Evolutionary conservation across 1,284 basidiomycete species (phyloP), one percentile per base, ranked within the genome.

Genomic region (Austroboletus niveus): DNA sequence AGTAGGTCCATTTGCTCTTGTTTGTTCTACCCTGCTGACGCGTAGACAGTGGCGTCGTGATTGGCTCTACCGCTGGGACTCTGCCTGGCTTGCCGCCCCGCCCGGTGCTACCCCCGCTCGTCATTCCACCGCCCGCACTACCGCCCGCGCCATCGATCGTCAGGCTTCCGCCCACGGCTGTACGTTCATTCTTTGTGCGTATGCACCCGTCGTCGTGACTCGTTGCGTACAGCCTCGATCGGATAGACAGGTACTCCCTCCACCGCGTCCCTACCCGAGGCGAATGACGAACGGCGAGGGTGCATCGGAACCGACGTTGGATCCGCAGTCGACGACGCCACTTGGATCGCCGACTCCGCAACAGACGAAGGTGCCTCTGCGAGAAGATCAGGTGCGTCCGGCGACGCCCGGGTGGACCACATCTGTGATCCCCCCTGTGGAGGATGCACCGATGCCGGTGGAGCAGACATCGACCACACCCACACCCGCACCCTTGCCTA

Each of bases 1-100:
- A 65, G 63, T 47, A 50, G 54, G 63, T 64, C 42, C 5, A 42
- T 45, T 29, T n/a, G 8, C 36, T 8, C 12, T 22, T 22, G 46
- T 41, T 34, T 11, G 2, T n/a, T 5, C 29, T 22, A 9, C 27
- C 20, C 44, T 46, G 34, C 57, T 64, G 49, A 65, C 40, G 9
- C n/a, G 12, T 29, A 15, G 31, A 24, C 10, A 64, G 64, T 17
- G 59, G 51, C 15, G 35, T 47, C 10, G 11, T 49, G 32, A 47
- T 65, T 42, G 24, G 48, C 45, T 49, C 60, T 3, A 65, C 32
- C 14, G 14, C 32, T 34, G 32, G 10, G 14, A 34, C 32, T 5
- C 38, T 39, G 38, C 52, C 45, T 14, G 36, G 11, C 8, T 14
- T 38, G 36, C 11, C 11, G 15, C 8, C 11, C 8, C 36, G 12